phyloP scores from a whole-genome alignment of 2,329 filamentous ascomycete genomes.

The Fusarium nurragi region DNA sequence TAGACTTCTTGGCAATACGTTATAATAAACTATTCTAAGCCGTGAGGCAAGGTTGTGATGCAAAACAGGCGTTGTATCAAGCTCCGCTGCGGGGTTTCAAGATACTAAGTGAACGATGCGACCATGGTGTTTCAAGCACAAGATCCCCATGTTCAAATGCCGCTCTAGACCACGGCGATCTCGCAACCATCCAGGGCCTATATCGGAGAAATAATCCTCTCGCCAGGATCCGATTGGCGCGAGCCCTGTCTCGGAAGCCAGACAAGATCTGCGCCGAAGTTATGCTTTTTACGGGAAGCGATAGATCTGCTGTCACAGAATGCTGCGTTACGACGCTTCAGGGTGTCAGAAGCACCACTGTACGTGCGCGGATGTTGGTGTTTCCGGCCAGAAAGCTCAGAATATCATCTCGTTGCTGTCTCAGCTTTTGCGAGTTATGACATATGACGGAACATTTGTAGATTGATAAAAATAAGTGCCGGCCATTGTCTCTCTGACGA shows the following conservation, averaged over 20 bases:
- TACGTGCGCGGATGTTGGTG: constrained; percentile 1
- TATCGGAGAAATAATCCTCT: not conserved
- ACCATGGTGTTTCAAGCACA: constrained; percentile 10
- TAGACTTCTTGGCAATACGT: constrained; percentile 1
- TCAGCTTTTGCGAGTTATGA: not conserved
- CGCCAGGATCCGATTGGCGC: not conserved
- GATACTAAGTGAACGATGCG: not conserved
- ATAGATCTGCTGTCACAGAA: constrained; percentile 6
- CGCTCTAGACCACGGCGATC: not conserved
- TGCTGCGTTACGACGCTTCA: not conserved
- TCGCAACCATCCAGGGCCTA: not conserved
- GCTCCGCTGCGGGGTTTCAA: constrained; percentile 6
- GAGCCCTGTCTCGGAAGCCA: not conserved
- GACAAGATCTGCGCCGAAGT: constrained; percentile 4
- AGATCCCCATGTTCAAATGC: not conserved
- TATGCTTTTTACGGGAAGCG: constrained; percentile 12
- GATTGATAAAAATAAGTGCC: not conserved
- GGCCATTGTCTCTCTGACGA: not conserved
- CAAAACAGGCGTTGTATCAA: constrained; percentile 15
- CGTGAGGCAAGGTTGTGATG: constrained; percentile 1
- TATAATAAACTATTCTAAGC: constrained; percentile 33
- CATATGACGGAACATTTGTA: not conserved
- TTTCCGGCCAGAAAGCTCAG: not conserved
- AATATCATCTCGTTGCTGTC: not conserved
- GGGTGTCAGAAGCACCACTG: not conserved